Base-by-base conservation (phyloP, 768 basidiomycete genomes). In the Cystoderma amianthinum region DNA sequence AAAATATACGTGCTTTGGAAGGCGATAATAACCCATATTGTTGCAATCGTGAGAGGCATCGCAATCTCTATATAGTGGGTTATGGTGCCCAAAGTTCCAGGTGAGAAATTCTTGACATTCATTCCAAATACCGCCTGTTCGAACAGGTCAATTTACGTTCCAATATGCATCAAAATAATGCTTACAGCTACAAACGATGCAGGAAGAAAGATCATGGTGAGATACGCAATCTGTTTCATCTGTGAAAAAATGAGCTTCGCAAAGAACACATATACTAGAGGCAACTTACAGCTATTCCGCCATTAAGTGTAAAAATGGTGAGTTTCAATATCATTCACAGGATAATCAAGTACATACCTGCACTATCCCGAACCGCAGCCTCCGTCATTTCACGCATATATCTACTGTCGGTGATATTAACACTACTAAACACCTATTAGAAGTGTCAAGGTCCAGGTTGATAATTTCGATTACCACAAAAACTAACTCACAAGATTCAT, bases 391-490 rank as follows among this genome's bases (percentile, higher is more conserved):
- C 44, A 39, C 69, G 58, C 73, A 76, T 78, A 13, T 64, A 62
- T 41, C 46, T 64, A 53, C 72, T 78, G 45, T 82, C 80, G 1
- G 60, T 60, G 37, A 80, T 75, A 46, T 77, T 80, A 18, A 80
- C 75, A 32, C 59, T 72, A 34, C 74, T 73, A 49, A 81, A 81
- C 6, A 75, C 78, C 79, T 80, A 38, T 7, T n/a, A n/a, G n/a
- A n/a, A n/a, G n/a, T n/a, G n/a, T n/a, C n/a, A n/a, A n/a, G n/a
- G n/a, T n/a, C n/a, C n/a, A n/a, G n/a, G n/a, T n/a, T n/a, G n/a
- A n/a, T n/a, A n/a, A n/a, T n/a, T n/a, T n/a, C n/a, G n/a, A n/a
- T n/a, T n/a, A n/a, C n/a, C n/a, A n/a, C n/a, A n/a, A n/a, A n/a
- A n/a, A n/a, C 9, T n/a, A n/a, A 50, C 65, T 30, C 37, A 75